Base-by-base conservation (phyloP, 257 asterid genomes). In the Primulina eburnea region DNA sequence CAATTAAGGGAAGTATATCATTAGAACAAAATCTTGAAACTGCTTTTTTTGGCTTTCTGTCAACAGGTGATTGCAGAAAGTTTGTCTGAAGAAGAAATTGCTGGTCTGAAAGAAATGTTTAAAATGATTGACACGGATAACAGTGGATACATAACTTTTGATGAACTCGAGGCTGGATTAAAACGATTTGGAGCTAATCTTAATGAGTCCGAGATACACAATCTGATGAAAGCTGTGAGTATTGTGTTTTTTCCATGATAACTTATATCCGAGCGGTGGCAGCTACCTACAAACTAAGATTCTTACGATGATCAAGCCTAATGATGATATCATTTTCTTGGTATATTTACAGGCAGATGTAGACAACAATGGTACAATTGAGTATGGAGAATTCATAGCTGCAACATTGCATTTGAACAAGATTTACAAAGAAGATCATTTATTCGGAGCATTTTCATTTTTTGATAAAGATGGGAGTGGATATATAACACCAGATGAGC, bases 391-490 rank as follows among this genome's bases (percentile, higher is more conserved):
- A 73, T 77, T 77, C 70, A 50, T 77, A 63, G 82, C 76, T 33
- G 72, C 82, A 57, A 77, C 69, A 67, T 62, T 73, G 71, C 75
- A 73, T 37, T 11, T 73, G 40, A 73, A 73, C 71, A 77, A 77
- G 60, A 56, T 71, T 16, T 67, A 70, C 53, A 77, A 77, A 18
- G 82, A 73, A 40, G 82, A 77, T 71, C 71, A 58, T 77, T 64
- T 77, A 34, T 64, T 71, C 29, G 63, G 66, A 37, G 82, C 82
- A 17, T 77, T 77, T 70, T 73, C 82, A 37, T 77, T 68, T 60
- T 74, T 77, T 29, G 82, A 77, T 61, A 77, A 77, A 69, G 82
- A 77, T 52, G 82, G 76, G 29, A 77, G 75, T 12, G 82, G 82
- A 37, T 77, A 73, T 64, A 77, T 77, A 26, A 77, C 78, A 24